phyloP scores from a whole-genome alignment of 352 stramenopile species.

The Chrysophaeum taylorii region DNA sequence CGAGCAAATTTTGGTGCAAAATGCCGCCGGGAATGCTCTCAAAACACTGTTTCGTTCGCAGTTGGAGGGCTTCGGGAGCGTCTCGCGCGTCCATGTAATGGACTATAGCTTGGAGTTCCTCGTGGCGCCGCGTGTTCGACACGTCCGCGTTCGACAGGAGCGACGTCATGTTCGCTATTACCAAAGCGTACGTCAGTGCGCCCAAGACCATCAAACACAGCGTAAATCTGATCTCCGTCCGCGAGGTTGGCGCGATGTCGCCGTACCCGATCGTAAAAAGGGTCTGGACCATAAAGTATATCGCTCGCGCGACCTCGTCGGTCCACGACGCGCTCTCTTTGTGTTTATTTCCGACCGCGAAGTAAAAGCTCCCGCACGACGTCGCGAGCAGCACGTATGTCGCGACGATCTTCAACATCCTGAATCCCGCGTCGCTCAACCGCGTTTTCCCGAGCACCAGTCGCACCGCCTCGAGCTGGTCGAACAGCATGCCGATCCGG shows the following conservation, averaged over 20 bases:
- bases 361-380: constrained; percentile 38
- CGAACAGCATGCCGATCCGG: constrained; percentile 32
- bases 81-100: constrained; percentile 32
- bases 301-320: constrained; percentile 28
- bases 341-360: constrained; percentile 18
- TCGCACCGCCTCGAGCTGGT: constrained; percentile 30
- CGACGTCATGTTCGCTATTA: constrained; percentile 48
- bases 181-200: constrained; percentile 36
- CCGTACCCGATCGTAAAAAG: constrained; percentile 49
- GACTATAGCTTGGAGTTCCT: constrained; percentile 38
- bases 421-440: constrained; percentile 40
- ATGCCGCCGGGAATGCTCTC: constrained; percentile 39
- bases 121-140: constrained; percentile 35
- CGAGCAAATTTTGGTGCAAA: constrained; percentile 35
- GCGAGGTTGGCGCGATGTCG: constrained; percentile 36
- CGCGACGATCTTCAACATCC: constrained; percentile 41
- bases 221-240: constrained; percentile 36
- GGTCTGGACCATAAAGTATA: constrained; percentile 49
- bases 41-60: constrained; percentile 31
- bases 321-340: constrained; percentile 5
- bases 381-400: constrained; percentile 36
- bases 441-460: constrained; percentile 36
- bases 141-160: constrained; percentile 42
- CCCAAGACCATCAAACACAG: constrained; percentile 39
- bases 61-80: constrained; percentile 28